A percentile compares a stretch with the other conserved stretches of the same genome.
Conservation (phyloP, 805 yeast genomes). For the Candida saitoana region DNA sequence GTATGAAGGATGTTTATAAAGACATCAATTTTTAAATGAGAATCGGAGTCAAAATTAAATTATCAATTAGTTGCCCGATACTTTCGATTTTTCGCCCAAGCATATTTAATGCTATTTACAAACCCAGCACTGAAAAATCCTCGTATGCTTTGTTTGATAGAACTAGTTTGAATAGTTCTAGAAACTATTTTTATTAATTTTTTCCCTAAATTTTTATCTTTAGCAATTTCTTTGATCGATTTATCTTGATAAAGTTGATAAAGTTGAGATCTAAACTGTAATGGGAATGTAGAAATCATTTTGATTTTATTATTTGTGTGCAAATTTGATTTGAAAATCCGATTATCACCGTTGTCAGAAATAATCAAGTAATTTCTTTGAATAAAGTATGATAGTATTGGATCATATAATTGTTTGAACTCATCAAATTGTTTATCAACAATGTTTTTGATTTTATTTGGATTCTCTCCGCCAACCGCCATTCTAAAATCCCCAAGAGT, state of each 20-base stretch:
- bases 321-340: constrained; percentile 12
- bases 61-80: constrained; percentile 10
- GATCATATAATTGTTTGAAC: constrained; percentile 73
- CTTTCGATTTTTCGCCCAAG: constrained; percentile 59
- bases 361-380: constrained; percentile 16
- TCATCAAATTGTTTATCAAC: constrained; percentile 69
- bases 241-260: constrained; percentile 26
- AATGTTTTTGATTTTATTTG: constrained; percentile 80
- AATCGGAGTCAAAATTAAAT: too few species aligned
- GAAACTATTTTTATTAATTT: constrained; percentile 16
- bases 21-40: not conserved
- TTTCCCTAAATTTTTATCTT: constrained; percentile 29
- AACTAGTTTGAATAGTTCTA: constrained; percentile 60
- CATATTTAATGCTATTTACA: constrained; percentile 64
- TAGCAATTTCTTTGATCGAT: constrained; percentile 36
- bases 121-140: constrained; percentile 89
- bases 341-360: constrained; percentile 10
- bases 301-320: constrained; percentile 10
- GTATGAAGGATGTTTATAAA: constrained; percentile 1
- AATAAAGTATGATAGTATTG: constrained; percentile 36
- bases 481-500: constrained; percentile 90
- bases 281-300: constrained; percentile 47
- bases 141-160: constrained; percentile 70
- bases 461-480: constrained; percentile 85
- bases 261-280: constrained; percentile 41